Percentiles rank a stretch among this genome's conserved stretches.
phyloP scores from a whole-genome alignment of 805 yeast species.

The Saturnispora galanensis region DNA sequence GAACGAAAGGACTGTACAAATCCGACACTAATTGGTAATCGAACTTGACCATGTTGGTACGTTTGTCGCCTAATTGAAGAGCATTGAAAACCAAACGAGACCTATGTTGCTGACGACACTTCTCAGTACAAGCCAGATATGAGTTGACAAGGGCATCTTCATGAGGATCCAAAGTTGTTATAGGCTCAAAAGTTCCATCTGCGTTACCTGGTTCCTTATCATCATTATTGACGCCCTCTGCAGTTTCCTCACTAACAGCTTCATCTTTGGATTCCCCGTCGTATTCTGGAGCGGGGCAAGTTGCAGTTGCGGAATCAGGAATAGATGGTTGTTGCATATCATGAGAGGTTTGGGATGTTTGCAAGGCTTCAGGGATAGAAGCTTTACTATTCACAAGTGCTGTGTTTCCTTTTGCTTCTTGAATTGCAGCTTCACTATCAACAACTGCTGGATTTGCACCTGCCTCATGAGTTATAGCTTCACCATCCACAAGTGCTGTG shows the following conservation, averaged over 20 bases:
- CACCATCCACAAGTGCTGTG: not conserved
- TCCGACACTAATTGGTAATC: conserved; percentile 20
- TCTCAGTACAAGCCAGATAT: conserved; percentile 52
- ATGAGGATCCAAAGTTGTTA: not conserved
- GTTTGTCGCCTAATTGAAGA: conserved; percentile 27
- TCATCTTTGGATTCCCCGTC: too few species aligned
- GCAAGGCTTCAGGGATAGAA: too few species aligned
- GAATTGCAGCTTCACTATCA: not conserved
- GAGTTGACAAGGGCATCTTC: conserved; percentile 13
- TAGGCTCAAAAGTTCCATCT: too few species aligned
- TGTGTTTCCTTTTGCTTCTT: not conserved
- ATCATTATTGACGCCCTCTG: too few species aligned
- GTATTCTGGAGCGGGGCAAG: too few species aligned
- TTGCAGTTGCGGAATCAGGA: too few species aligned
- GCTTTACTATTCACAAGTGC: too few species aligned
- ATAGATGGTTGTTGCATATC: too few species aligned
- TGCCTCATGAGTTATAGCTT: not conserved
- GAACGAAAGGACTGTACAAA: conserved; percentile 37
- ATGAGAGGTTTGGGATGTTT: too few species aligned
- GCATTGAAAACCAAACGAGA: conserved; percentile 57
- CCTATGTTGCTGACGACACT: conserved; percentile 53
- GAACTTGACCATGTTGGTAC: conserved; percentile 16
- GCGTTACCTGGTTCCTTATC: too few species aligned
- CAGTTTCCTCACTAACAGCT: too few species aligned
- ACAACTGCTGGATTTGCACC: not conserved